These are phyloP conservation scores for Penicillium sp. DNA, from an alignment of 2,329 filamentous ascomycete genomes.

Conservation along the genomic window DNA sequence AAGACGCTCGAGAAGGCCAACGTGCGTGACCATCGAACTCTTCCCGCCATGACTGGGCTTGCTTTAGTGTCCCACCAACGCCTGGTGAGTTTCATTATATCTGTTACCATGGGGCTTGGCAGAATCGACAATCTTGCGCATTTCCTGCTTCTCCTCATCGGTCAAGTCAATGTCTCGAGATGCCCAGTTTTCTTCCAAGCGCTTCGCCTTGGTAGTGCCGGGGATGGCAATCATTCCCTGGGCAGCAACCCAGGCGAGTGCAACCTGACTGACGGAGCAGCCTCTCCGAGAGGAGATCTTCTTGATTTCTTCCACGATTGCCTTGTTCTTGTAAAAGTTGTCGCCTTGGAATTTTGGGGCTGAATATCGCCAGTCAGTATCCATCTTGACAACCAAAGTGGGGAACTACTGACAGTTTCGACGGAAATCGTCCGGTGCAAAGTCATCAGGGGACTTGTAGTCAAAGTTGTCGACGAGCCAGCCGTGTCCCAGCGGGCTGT, in stretches of 20 bases:
- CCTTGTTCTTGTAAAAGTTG: slow-evolving; percentile 47
- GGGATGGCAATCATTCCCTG: slow-evolving; percentile 48
- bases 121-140: slow-evolving; percentile 40
- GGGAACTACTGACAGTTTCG: slow-evolving; percentile 30
- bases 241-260: slow-evolving; percentile 42
- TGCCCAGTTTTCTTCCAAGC: slow-evolving; percentile 43
- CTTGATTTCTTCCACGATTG: slow-evolving; percentile 44
- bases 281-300: slow-evolving; percentile 38
- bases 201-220: slow-evolving; percentile 43
- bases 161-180: slow-evolving; percentile 38
- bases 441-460: slow-evolving; percentile 48
- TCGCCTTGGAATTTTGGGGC: slow-evolving; percentile 41
- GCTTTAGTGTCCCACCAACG: slow-evolving; percentile 26
- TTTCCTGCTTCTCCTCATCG: slow-evolving; percentile 39
- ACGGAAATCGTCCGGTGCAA: slow-evolving; percentile 44
- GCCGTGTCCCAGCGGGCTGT: slow-evolving; percentile 49
- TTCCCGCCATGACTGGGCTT: not conserved
- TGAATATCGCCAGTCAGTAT: slow-evolving; percentile 2
- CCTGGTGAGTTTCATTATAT: slow-evolving; percentile 27
- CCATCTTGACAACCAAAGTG: not conserved
- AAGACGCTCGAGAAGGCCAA: not conserved
- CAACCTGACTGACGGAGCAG: slow-evolving; percentile 37
- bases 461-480: slow-evolving; percentile 48
- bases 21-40: not conserved
- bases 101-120: slow-evolving; percentile 40